A percentile compares a stretch with the other conserved stretches of the same genome.
Conservation (phyloP, 169 alveolate genomes). For the Eimeria tenella region DNA sequence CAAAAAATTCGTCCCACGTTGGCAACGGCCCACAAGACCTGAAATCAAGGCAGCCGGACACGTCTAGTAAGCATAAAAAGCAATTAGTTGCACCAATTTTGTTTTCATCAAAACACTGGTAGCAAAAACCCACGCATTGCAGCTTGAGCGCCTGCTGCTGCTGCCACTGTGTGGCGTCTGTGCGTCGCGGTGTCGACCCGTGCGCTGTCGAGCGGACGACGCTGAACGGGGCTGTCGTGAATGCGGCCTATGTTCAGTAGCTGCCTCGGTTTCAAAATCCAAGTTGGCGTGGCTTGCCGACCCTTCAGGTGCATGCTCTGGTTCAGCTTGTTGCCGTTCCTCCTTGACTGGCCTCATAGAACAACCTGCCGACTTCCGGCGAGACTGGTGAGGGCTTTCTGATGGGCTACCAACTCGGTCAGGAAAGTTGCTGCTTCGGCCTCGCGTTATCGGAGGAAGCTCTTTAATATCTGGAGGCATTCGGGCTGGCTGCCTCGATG, state of each 20-base stretch:
- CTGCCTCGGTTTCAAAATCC: constrained; percentile 34
- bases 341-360: constrained; percentile 70
- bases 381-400: constrained; percentile 53
- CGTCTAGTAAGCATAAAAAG: neutral
- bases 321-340: constrained; percentile 56
- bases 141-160: constrained; percentile 72
- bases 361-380: constrained; percentile 70
- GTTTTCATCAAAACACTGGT: neutral
- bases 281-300: neutral
- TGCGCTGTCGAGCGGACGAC: constrained; percentile 33
- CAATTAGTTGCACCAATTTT: neutral
- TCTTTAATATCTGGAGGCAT: constrained; percentile 73
- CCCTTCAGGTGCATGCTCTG: constrained; percentile 23
- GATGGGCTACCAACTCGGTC: constrained; percentile 64
- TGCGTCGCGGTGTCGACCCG: constrained; percentile 43
- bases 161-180: constrained; percentile 65
- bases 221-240: constrained; percentile 18
- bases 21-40: constrained; percentile 73
- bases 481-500: constrained; percentile 76
- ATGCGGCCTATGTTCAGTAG: neutral
- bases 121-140: constrained; percentile 61
- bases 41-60: neutral
- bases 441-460: constrained; percentile 73
- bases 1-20: constrained; percentile 68
- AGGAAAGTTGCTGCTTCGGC: constrained; percentile 64